Evolutionary conservation across 202 grass and related monocot species (phyloP), one percentile per base, ranked within the genome.

Genomic region (Alloteropsis angusta): DNA sequence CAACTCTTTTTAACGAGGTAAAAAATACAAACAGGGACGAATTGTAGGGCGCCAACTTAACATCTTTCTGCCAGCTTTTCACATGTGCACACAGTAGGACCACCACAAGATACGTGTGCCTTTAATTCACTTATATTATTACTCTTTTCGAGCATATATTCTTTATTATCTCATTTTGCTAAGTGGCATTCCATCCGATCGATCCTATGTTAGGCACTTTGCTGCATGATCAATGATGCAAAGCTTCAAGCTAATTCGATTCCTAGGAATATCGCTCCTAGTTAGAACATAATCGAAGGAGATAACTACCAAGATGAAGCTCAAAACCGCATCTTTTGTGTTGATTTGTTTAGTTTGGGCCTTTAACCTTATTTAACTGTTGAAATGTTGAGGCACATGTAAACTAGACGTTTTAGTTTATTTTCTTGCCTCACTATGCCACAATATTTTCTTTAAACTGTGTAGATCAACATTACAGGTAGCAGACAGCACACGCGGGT

Each of bases 111-210:
- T 49, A 56, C 39, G 47, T 82, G 66, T 35, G 28, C 28, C 65
- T 76, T 79, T 23, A 32, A 46, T 68, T 44, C 32, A 18, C 30
- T 44, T 71, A 50, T 76, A 21, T 71, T 68, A 78, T 25, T 70
- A 28, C 34, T 44, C 16, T 71, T 50, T 59, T 21, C 26, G 36
- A 65, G 84, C 68, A 83, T 87, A 84, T 65, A 71, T 87, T 80
- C 75, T 75, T 22, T 32, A 59, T 68, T 60, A 65, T 65, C 14
- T 56, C 25, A 16, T 80, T 84, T 80, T 84, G 34, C 35, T 68
- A 64, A 74, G 80, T 83, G 63, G 25, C 25, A 78, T 85, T 82
- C 83, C 39, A 86, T 78, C 58, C 6, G 64, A 80, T 59, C 34
- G 45, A 75, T 76, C 81, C 76, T 69, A 79, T 55, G 22, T 42